Evolutionary conservation across 805 yeast species (phyloP).

Genomic region (Wickerhamiella sorbophila): DNA sequence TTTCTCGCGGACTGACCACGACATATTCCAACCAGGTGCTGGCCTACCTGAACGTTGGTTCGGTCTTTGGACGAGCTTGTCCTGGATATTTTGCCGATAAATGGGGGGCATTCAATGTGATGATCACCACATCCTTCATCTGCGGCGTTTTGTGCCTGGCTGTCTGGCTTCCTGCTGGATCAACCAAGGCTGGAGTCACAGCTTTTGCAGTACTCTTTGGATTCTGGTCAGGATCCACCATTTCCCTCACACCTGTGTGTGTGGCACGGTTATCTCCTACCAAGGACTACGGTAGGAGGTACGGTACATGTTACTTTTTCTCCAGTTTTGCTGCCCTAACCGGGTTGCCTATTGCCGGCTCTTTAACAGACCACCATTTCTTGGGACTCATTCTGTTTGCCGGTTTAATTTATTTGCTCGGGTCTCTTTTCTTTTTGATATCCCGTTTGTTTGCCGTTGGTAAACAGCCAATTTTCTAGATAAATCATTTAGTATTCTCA

Average conservation of each 20-base stretch:
- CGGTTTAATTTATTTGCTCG: slow-evolving; percentile 21
- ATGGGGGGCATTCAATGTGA: slow-evolving; percentile 43
- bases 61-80: slow-evolving; percentile 40
- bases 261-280: slow-evolving; percentile 47
- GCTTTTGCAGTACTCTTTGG: slow-evolving; percentile 34
- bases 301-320: slow-evolving; percentile 48
- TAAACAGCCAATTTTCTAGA: slow-evolving; percentile 9
- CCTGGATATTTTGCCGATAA: slow-evolving; percentile 46
- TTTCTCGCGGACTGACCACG: slow-evolving; percentile 31
- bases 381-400: slow-evolving; percentile 24
- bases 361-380: slow-evolving; percentile 18
- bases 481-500: neutral
- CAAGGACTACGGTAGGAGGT: slow-evolving; percentile 51
- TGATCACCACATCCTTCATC: slow-evolving; percentile 33
- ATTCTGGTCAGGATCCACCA: slow-evolving; percentile 25
- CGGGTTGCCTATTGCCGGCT: slow-evolving; percentile 29
- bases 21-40: slow-evolving; percentile 28
- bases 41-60: slow-evolving; percentile 36
- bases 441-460: slow-evolving; percentile 22
- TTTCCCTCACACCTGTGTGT: slow-evolving; percentile 57
- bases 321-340: slow-evolving; percentile 27
- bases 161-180: slow-evolving; percentile 50
- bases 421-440: slow-evolving; percentile 15
- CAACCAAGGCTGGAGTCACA: slow-evolving; percentile 34
- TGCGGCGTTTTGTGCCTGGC: slow-evolving; percentile 31